A percentile compares a stretch with the other conserved stretches of the same genome.
Evolutionary conservation across 305 asterid species (phyloP).

Genomic region (Vinca major): DNA sequence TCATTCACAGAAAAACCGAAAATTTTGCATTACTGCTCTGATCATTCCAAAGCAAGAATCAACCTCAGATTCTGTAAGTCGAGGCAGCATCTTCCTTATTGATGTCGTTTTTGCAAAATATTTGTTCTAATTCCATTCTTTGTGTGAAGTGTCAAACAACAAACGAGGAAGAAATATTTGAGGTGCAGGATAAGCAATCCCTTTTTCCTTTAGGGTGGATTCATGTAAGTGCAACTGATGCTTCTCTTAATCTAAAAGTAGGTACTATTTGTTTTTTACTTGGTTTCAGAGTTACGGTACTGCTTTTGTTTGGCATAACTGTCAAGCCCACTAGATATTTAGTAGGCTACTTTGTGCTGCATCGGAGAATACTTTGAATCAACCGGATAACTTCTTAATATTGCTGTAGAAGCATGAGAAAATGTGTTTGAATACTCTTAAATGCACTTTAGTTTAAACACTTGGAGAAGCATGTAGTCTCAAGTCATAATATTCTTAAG

Average conservation of each 20-base stretch:
- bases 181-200: slow-evolving; percentile 85
- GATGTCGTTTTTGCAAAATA: slow-evolving; percentile 5
- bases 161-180: slow-evolving; percentile 94
- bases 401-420: neutral
- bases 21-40: slow-evolving; percentile 74
- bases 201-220: slow-evolving; percentile 97
- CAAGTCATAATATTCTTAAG: no score
- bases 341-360: neutral
- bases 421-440: no score
- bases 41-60: slow-evolving; percentile 97
- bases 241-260: neutral
- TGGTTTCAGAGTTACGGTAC: neutral
- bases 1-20: slow-evolving; percentile 64
- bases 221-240: slow-evolving; percentile 51
- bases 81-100: neutral
- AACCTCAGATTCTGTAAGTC: slow-evolving; percentile 81
- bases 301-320: slow-evolving; percentile 1
- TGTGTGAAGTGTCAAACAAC: slow-evolving; percentile 76
- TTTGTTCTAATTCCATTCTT: slow-evolving; percentile 25
- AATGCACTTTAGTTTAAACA: neutral
- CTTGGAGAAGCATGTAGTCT: neutral
- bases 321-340: neutral
- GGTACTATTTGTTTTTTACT: neutral
- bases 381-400: neutral
- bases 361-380: neutral